phyloP scores from a whole-genome alignment of 2,329 filamentous ascomycete genomes.

The Emmonsiellopsis sp. region DNA sequence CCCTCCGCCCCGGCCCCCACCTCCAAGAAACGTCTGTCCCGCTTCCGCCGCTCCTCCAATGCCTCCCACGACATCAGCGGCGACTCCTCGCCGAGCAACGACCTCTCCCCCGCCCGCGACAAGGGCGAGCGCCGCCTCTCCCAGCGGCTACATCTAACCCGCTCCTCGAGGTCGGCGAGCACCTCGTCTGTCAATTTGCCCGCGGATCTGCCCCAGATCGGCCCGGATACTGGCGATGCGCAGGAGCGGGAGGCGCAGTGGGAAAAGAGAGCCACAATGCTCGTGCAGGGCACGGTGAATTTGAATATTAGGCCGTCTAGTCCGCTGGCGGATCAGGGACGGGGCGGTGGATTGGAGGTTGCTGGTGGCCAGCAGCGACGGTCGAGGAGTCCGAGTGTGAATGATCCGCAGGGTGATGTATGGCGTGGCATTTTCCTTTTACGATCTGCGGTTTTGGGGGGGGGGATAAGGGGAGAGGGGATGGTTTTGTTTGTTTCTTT shows the following conservation, averaged over 20 bases:
- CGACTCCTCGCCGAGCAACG: neutral
- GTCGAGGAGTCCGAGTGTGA: constrained; percentile 26
- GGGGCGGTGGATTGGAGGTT: too few relatives aligned
- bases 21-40: constrained; percentile 19
- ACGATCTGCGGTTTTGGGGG: too few relatives aligned
- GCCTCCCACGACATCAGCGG: constrained; percentile 1
- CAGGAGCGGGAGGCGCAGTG: constrained; percentile 63
- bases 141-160: constrained; percentile 56
- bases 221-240: constrained; percentile 38
- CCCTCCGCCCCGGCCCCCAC: neutral
- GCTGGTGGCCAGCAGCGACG: neutral
- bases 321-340: neutral
- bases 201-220: constrained; percentile 66
- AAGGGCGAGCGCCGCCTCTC: constrained; percentile 42
- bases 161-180: constrained; percentile 40
- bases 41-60: constrained; percentile 22
- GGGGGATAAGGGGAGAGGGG: neutral
- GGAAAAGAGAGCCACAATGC: constrained; percentile 87
- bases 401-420: constrained; percentile 26
- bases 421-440: neutral
- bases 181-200: constrained; percentile 67
- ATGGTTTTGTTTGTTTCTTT: neutral
- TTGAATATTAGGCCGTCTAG: constrained; percentile 15
- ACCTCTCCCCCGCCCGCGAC: constrained; percentile 7
- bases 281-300: constrained; percentile 53